phyloP scores from a whole-genome alignment of 2,329 filamentous ascomycete genomes.

The Tolypocladium tropicale region DNA sequence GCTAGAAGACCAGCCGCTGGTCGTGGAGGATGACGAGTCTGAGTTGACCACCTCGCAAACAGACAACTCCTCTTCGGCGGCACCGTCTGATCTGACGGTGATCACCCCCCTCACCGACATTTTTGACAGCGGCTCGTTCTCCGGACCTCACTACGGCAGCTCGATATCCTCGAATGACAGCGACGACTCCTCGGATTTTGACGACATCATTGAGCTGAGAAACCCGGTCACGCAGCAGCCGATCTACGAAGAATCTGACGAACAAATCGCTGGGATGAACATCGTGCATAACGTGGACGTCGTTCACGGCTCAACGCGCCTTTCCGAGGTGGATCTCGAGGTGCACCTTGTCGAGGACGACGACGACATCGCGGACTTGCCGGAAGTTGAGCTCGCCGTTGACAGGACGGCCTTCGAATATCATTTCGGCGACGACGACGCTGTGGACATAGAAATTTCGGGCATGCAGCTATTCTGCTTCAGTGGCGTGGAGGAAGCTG shows the following conservation, averaged over 20 bases:
- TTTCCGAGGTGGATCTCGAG: constrained; percentile 15
- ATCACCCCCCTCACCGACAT: not conserved
- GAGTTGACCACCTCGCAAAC: not conserved
- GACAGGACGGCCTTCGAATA: constrained; percentile 16
- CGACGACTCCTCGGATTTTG: constrained; percentile 6
- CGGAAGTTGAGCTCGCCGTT: constrained; percentile 18
- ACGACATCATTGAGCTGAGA: constrained; percentile 7
- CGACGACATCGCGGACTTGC: constrained; percentile 14
- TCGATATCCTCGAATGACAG: not conserved
- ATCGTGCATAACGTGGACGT: constrained; percentile 18
- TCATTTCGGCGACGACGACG: constrained; percentile 10
- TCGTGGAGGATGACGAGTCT: not conserved
- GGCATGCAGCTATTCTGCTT: constrained; percentile 7
- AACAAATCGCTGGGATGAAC: constrained; percentile 6
- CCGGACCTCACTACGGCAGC: not conserved
- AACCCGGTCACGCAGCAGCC: constrained; percentile 11
- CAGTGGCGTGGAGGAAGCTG: not conserved
- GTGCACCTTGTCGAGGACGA: constrained; percentile 17
- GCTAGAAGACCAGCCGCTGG: not conserved
- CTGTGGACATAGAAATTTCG: constrained; percentile 17
- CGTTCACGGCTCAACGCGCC: constrained; percentile 1
- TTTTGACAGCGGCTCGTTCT: not conserved
- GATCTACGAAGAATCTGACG: constrained; percentile 7
- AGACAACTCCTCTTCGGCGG: not conserved
- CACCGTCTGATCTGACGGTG: not conserved